Conservation (phyloP, 2,329 filamentous ascomycete species). For the Clarireedia hainanense region DNA sequence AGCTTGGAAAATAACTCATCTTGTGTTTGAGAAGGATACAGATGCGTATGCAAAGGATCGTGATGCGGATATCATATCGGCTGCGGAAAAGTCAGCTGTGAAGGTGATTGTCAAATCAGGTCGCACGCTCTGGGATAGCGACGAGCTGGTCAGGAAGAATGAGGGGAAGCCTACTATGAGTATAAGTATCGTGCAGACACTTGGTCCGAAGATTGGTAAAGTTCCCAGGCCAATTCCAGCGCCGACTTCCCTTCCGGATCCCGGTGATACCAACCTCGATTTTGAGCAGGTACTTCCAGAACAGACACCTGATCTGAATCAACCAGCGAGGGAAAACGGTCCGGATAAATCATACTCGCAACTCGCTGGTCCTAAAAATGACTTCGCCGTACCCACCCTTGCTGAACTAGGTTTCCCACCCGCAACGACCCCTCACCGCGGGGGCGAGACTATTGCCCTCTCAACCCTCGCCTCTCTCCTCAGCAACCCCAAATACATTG, state of each 20-base stretch:
- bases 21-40: slow-evolving; percentile 74
- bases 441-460: slow-evolving; percentile 62
- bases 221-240: slow-evolving; percentile 54
- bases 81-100: slow-evolving; percentile 59
- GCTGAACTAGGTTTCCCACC: slow-evolving; percentile 63
- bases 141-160: slow-evolving; percentile 58
- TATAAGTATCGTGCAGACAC: slow-evolving; percentile 56
- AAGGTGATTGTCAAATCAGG: slow-evolving; percentile 57
- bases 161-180: slow-evolving; percentile 67
- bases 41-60: slow-evolving; percentile 62
- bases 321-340: slow-evolving; percentile 39
- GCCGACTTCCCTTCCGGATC: slow-evolving; percentile 53
- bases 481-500: slow-evolving; percentile 56
- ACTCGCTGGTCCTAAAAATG: slow-evolving; percentile 56
- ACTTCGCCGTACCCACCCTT: slow-evolving; percentile 65
- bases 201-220: slow-evolving; percentile 53
- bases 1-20: slow-evolving; percentile 64
- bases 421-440: slow-evolving; percentile 59
- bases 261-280: slow-evolving; percentile 51
- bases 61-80: slow-evolving; percentile 48
- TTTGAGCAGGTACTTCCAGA: slow-evolving; percentile 49
- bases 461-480: slow-evolving; percentile 50
- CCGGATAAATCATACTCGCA: slow-evolving; percentile 49
- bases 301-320: slow-evolving; percentile 51
- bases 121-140: slow-evolving; percentile 66